A percentile compares a stretch with the other conserved stretches of the same genome.
Evolutionary conservation across 2,329 filamentous ascomycete genomes (phyloP).

Genomic region (Pseudogymnoascus sp.): DNA sequence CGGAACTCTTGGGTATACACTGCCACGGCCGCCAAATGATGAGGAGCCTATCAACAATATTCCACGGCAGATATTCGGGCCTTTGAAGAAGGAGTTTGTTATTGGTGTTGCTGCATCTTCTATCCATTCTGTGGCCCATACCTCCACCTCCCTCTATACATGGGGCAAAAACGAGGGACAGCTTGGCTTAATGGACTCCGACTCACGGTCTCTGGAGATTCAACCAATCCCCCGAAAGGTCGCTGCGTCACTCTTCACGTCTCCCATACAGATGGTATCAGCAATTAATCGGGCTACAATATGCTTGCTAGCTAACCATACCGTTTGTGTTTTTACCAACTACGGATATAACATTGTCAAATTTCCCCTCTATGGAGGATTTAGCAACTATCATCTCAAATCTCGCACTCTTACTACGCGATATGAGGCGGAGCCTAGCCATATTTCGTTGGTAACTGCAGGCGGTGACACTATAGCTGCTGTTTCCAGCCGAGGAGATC

Average conservation of each 20-base stretch:
- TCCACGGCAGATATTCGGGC: slow-evolving; percentile 84
- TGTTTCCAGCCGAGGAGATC: slow-evolving; percentile 71
- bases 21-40: slow-evolving; percentile 60
- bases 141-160: slow-evolving; percentile 70
- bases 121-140: slow-evolving; percentile 86
- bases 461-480: slow-evolving; percentile 90
- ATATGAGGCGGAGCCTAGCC: slow-evolving; percentile 55
- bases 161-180: slow-evolving; percentile 96
- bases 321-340: slow-evolving; percentile 89
- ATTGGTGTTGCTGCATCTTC: slow-evolving; percentile 79
- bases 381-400: slow-evolving; percentile 60
- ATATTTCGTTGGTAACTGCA: slow-evolving; percentile 67
- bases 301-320: slow-evolving; percentile 74
- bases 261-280: slow-evolving; percentile 66
- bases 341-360: slow-evolving; percentile 89
- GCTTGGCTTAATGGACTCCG: slow-evolving; percentile 86
- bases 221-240: slow-evolving; percentile 79
- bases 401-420: slow-evolving; percentile 56
- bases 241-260: slow-evolving; percentile 69
- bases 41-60: slow-evolving; percentile 74
- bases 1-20: slow-evolving; percentile 76
- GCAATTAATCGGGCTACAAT: slow-evolving; percentile 87
- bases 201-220: slow-evolving; percentile 81
- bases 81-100: slow-evolving; percentile 77
- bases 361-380: slow-evolving; percentile 65